Evolutionary conservation across 805 yeast genomes (phyloP), one percentile per base, ranked within the genome.

Genomic region (Kuraishia ogatae): DNA sequence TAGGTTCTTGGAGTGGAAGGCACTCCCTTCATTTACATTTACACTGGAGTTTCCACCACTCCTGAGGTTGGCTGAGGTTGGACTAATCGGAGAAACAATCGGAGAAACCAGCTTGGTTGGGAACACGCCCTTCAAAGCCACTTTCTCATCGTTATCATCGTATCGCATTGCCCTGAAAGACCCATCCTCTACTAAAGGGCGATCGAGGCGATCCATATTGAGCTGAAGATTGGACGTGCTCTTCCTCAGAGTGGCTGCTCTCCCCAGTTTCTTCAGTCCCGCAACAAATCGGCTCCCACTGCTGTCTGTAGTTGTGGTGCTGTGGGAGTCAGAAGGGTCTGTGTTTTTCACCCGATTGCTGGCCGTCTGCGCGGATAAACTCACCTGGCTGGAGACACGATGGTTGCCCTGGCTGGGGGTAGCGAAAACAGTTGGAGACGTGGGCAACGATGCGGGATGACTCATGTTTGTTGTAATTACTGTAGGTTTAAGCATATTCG

Each of bases 191-290:
- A 5, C 29, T 26, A 26, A 5, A 10, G 29, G 10, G 8, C 22
- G 22, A 13, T 20, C 17, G 17, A 10, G 5, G 23, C 17, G 3
- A 6, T 48, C 50, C 20, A 21, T 48, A 46, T 46, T n/a, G 24
- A 20, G 24, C 13, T 8, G 5, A 2, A 21, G 17, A 11, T 21
- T 17, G 24, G 19, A 17, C 5, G 50, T 21, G 29, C 20, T 54
- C 43, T 57, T 54, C 48, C 58, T 49, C 5, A 62, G 24, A 39
- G 57, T 59, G 8, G 52, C 57, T 19, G 29, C 52, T n/a, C 53
- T 19, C 7, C 62, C 53, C 15, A 62, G 43, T 26, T 57, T 58
- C 35, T 56, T 53, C 1, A 62, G 26, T 0, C 64, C 61, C 17
- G 59, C 55, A 7, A 53, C 57, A 15, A 55, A 35, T 28, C 22